Evolutionary conservation across 2,329 filamentous ascomycete species (phyloP), one percentile per base, ranked within the genome.

Genomic region (Sphaceloma murrayae): DNA sequence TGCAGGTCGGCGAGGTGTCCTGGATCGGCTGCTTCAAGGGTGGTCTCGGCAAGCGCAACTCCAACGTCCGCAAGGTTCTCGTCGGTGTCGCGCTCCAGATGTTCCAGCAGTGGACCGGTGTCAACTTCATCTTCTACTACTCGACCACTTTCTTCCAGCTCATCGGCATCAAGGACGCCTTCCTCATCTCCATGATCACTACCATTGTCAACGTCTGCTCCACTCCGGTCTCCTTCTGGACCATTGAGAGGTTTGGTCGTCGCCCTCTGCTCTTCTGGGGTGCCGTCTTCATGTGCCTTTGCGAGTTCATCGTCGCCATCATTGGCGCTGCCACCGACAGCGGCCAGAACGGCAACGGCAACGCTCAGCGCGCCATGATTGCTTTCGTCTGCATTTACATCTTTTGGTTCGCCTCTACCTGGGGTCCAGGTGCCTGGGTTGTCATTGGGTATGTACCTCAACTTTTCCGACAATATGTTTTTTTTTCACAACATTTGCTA

Each of bases 301-400:
- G 82, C 69, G 81, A 93, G 65, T 91, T 91, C 71, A 72, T 94
- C 58, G 82, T 91, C 45, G 87, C 78, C 54, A 86, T 89, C 49
- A 65, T 75, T 40, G 74, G 71, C 26, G 61, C 56, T 10, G 56
- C 66, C 0, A 52, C 52, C 11, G 54, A 50, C 2, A 42, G 43
- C 33, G 36, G 36, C 2, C n/a, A 17, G 24, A 40, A 40, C 16
- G 59, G 55, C n/a, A 63, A 80, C 62, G 63, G 72, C 44, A 52
- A 67, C 2, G 79, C 80, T 9, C 59, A 59, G 45, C 59, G 60
- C 45, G 52, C 53, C 46, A 57, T 88, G 69, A 86, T 94, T 52
- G 77, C 83, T 48, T 91, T 93, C 67, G 89, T 91, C 58, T 85
- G 82, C 67, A 78, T 94, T 66, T 91, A 88, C 74, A 86, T 94